phyloP scores from a whole-genome alignment of 2,329 filamentous ascomycete species.

The Sporothrix schenckii region DNA sequence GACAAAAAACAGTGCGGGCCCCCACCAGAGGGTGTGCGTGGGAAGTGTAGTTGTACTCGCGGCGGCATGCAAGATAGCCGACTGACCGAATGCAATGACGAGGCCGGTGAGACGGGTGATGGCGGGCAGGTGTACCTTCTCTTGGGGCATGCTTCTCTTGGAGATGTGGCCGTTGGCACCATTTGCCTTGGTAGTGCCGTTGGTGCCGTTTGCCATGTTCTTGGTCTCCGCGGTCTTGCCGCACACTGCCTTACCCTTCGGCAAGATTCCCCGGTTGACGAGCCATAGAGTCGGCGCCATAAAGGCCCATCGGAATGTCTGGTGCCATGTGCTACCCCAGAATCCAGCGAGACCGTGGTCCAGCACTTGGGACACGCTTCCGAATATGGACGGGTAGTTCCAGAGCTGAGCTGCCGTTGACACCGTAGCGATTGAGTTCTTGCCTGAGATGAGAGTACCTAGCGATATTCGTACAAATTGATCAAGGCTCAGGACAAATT shows the following conservation, averaged over 20 bases:
- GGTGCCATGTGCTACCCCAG: slow-evolving; percentile 91
- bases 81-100: slow-evolving; percentile 64
- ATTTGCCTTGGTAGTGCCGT: neutral
- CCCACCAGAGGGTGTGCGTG: slow-evolving; percentile 51
- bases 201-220: neutral
- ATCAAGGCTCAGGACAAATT: slow-evolving; percentile 59
- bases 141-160: neutral
- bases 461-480: slow-evolving; percentile 35
- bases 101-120: slow-evolving; percentile 26
- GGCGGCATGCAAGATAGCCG: slow-evolving; percentile 69
- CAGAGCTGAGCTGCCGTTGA: slow-evolving; percentile 53
- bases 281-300: slow-evolving; percentile 60
- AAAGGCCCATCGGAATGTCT: slow-evolving; percentile 78
- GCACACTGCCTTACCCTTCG: slow-evolving; percentile 39
- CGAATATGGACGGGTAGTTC: slow-evolving; percentile 60
- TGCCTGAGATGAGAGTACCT: slow-evolving; percentile 15
- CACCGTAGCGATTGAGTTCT: slow-evolving; percentile 49
- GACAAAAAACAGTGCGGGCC: slow-evolving; percentile 70
- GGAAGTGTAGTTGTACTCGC: slow-evolving; percentile 71
- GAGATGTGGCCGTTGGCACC: neutral
- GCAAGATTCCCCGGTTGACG: slow-evolving; percentile 46
- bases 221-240: slow-evolving; percentile 38
- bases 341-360: slow-evolving; percentile 75
- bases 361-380: slow-evolving; percentile 58
- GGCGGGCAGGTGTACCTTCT: slow-evolving; percentile 37